phyloP scores from a whole-genome alignment of 2,329 filamentous ascomycete genomes.

The Stemphylium lycopersici region DNA sequence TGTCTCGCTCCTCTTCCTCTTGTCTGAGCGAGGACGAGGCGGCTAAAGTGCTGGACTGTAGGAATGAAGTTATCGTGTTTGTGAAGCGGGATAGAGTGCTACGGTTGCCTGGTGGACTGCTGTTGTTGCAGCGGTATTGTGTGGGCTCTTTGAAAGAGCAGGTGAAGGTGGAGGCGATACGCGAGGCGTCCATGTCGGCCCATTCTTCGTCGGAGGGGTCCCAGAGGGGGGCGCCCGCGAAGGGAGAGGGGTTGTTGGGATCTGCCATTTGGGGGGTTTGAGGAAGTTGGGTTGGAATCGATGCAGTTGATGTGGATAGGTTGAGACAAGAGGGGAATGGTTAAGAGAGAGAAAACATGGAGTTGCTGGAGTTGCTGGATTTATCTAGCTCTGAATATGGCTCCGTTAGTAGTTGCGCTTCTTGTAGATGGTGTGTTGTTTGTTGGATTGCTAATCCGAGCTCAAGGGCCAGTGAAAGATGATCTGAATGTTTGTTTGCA shows the following conservation, averaged over 20 bases:
- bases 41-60: background rate
- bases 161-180: slow-evolving; percentile 12
- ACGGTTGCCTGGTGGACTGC: background rate
- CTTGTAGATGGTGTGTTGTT: background rate
- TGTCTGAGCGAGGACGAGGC: background rate
- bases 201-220: slow-evolving; percentile 21
- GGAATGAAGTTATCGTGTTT: background rate
- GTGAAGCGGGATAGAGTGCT: slow-evolving; percentile 3
- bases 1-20: background rate
- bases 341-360: background rate
- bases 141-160: slow-evolving; percentile 6
- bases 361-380: background rate
- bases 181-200: slow-evolving; percentile 6
- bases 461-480: background rate
- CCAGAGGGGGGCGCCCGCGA: slow-evolving; percentile 10
- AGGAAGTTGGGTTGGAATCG: background rate
- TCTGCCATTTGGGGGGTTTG: background rate
- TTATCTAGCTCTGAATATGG: background rate
- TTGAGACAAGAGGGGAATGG: background rate
- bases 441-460: background rate
- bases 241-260: background rate
- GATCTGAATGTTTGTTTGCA: background rate
- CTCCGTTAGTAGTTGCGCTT: background rate
- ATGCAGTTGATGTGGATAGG: background rate
- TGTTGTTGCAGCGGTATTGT: background rate